Base-by-base conservation (phyloP, 176 grass and related monocot species). In the Musa beccarii region DNA sequence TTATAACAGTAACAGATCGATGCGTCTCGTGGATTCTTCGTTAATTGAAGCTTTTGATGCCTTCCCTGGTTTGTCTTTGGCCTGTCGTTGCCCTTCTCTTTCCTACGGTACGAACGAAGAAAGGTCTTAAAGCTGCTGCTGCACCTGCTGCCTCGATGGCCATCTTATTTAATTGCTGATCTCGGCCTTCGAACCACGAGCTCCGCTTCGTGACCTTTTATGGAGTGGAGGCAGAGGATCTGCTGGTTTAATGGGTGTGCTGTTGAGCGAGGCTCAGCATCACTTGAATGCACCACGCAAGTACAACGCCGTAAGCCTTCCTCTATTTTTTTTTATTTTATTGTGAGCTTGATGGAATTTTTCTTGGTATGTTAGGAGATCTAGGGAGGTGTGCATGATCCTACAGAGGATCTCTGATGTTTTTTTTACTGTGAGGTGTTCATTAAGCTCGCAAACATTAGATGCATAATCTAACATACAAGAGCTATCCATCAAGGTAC, bases 111-210 rank as follows among this genome's bases (percentile, higher is more conserved):
- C 68, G 29, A 51, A 51, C 20, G 43, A 19, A 14, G 49, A 70
- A 70, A 70, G 43, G 19, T 50, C 34, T 70, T 51, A 70, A 70
- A 70, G 68, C 68, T 70, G 68, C 43, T n/a, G 68, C 34, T 51
- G 11, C 49, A 9, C 28, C 66, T 43, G 7, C 26, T 28, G 13
- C 66, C 49, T 43, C 34, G 34, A 43, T 43, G 4, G 34, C 49
- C 49, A 49, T 17, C 68, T n/a, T 70, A 70, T 70, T 70, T 70
- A 70, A 70, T 51, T 16, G 68, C 16, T 65, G 21, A 17, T 10
- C 22, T 65, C 34, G 62, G 66, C 68, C 34, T 70, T 70, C 34
- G 68, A 70, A 70, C 34, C 16, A 22, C 50, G 68, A 51, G 68
- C 68, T 70, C 49, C 68, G 3, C 25, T 25, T 66, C 63, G 28